Evolutionary conservation across 2,329 filamentous ascomycete species (phyloP), one percentile per base, ranked within the genome.

Genomic region (Parascedosporium putredinis): DNA sequence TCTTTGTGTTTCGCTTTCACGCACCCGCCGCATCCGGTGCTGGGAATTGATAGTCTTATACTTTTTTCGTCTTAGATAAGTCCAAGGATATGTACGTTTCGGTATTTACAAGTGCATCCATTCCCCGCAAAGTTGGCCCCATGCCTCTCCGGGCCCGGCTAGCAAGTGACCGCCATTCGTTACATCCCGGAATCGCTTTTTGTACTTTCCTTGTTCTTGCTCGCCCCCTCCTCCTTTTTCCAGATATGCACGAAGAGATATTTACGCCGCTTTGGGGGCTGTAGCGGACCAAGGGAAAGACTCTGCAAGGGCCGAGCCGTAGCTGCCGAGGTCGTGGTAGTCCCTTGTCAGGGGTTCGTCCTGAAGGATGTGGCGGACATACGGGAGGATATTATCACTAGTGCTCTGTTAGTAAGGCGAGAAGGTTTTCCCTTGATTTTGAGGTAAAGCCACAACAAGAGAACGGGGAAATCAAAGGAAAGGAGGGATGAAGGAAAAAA

Each of bases 341-440:
- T 73, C 65, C 57, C 68, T 68, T 10, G 64, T 69, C 42, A 68
- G 67, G n/a, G 64, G 62, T 52, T 67, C 67, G 18, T 69, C 70
- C 51, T 71, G 67, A 25, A 74, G 62, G 22, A 72, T 63, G 56
- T 73, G 70, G 51, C 69, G 64, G 20, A 74, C 72, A 57, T 69
- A 74, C 3, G 71, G 71, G 44, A 74, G 56, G 6, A 75, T 64
- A 50, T 68, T 24, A 18, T 9, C 16, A 24, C 36, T 49, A 16
- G 18, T 24, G 18, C 40, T n/a, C 23, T 27, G 52, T 58, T 46
- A 57, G 55, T n/a, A n/a, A n/a, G n/a, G n/a, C n/a, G n/a, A n/a
- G n/a, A n/a, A n/a, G n/a, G n/a, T n/a, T n/a, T n/a, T n/a, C n/a
- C n/a, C n/a, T n/a, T n/a, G n/a, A n/a, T n/a, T n/a, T n/a, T n/a